Base-by-base conservation (phyloP, 805 yeast species). In the Kluyveromyces lactis region DNA sequence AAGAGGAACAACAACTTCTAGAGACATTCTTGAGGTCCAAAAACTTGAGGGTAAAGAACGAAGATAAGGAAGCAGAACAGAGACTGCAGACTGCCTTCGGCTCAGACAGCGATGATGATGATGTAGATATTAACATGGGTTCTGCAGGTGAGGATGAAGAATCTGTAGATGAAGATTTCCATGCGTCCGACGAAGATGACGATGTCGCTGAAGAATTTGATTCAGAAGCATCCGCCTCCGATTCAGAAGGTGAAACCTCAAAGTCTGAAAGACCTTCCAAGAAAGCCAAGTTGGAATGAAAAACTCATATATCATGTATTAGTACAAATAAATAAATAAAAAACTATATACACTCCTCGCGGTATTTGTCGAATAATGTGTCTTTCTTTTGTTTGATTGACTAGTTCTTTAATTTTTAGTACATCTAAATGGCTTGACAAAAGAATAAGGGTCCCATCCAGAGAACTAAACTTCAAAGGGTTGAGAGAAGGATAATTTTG, bases 161-260 rank as follows among this genome's bases (percentile, higher is more conserved):
- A 52, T 77, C 83, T 42, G 72, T 64, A 19, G 97, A 87, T 64
- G 96, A 81, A 58, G 97, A 90, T 61, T 90, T 89, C 68, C 70
- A 79, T 3, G 63, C 50, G 7, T 52, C 60, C 33, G 55, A 62
- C 18, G 73, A 62, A 21, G 72, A 64, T 12, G 86, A 74, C 31
- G 95, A 84, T 49, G 78, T 79, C 31, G 94, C 89, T 6, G 94
- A 84, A 61, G 96, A 86, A 58, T 85, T 71, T 52, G 90, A 83
- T 53, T 80, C 86, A 10, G 84, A 83, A 50, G 69, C 64, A 2
- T 34, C 37, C 3, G 49, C 52, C 9, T 40, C 50, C 16, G 49
- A 56, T 39, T 56, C 50, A 21, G 64, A 38, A 3, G 58, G 37
- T 9, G 58, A 44, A 35, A 65, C 53, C 36, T 61, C 41, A 15